Evolutionary conservation across 1,284 basidiomycete species (phyloP).

Genomic region (Heterobasidion annosum): DNA sequence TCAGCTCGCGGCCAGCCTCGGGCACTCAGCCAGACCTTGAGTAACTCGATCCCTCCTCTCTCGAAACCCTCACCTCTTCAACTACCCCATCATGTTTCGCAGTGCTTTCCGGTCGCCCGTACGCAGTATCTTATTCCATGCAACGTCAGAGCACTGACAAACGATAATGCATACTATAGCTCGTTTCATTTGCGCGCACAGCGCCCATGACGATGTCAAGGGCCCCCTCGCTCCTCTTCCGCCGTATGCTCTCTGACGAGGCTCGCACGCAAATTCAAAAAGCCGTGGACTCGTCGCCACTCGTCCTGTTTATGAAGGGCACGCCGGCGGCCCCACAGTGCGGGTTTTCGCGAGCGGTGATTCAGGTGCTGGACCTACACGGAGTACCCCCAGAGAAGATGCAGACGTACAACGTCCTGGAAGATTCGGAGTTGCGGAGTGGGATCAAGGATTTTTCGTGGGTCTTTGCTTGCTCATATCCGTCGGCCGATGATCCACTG

Average conservation of each 20-base stretch:
- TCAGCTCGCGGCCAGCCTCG: too few species aligned
- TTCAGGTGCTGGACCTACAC: slow-evolving; percentile 87
- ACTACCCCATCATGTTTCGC: slow-evolving; percentile 29
- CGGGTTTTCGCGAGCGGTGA: slow-evolving; percentile 90
- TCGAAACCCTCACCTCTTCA: slow-evolving; percentile 8
- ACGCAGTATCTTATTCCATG: slow-evolving; percentile 11
- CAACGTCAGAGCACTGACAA: neutral
- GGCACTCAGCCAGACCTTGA: too few species aligned
- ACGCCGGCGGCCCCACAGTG: slow-evolving; percentile 65
- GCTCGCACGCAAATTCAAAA: slow-evolving; percentile 36
- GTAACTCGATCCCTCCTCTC: neutral
- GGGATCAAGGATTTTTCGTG: slow-evolving; percentile 96
- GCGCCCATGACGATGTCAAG: slow-evolving; percentile 2
- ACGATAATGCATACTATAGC: neutral
- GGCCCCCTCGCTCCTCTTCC: slow-evolving; percentile 4
- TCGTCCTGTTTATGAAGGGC: slow-evolving; percentile 95
- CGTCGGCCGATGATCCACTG: neutral
- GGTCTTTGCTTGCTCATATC: slow-evolving; percentile 18
- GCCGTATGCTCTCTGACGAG: slow-evolving; percentile 37
- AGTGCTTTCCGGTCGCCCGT: slow-evolving; percentile 35
- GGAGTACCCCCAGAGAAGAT: slow-evolving; percentile 76
- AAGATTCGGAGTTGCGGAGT: slow-evolving; percentile 74
- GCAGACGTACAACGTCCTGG: slow-evolving; percentile 85
- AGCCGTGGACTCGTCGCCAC: slow-evolving; percentile 62
- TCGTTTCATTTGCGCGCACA: slow-evolving; percentile 8